phyloP scores from a whole-genome alignment of 208 protist genomes.

The Crithidia acanthocephali region DNA sequence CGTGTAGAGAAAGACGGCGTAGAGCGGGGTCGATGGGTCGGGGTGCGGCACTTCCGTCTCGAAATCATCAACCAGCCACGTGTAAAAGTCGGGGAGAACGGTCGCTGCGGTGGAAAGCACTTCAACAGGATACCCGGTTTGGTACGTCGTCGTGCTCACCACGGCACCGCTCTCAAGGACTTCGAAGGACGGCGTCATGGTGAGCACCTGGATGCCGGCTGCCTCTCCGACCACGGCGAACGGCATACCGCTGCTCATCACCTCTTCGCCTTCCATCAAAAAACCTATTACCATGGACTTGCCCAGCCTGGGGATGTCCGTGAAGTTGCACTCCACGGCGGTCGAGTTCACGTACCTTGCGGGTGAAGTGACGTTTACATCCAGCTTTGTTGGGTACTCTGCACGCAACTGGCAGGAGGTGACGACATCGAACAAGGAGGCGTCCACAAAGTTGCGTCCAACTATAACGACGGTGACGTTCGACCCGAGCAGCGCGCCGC shows the following conservation, averaged over 20 bases:
- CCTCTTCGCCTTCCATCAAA: not conserved
- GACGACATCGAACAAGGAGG: no score
- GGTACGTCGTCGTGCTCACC: not conserved
- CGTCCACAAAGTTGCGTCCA: constrained; percentile 5
- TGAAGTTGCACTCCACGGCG: not conserved
- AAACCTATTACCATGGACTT: not conserved
- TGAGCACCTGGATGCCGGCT: no score
- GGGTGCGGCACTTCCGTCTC: not conserved
- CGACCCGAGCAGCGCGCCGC: not conserved
- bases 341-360: not conserved
- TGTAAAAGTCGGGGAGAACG: not conserved
- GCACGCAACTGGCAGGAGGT: no score
- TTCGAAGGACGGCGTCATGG: no score
- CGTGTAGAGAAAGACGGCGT: not conserved
- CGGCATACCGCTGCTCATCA: no score
- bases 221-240: not conserved
- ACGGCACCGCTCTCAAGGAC: not conserved
- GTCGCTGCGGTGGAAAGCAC: not conserved
- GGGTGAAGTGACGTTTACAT: not conserved
- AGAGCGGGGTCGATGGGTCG: not conserved
- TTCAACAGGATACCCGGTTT: not conserved
- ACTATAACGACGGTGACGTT: constrained; percentile 2
- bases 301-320: not conserved
- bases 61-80: not conserved
- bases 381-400: no score